These are phyloP conservation scores for Triangularia verruculosa DNA, from an alignment of 2,329 filamentous ascomycete species.

Conservation along the genomic window DNA sequence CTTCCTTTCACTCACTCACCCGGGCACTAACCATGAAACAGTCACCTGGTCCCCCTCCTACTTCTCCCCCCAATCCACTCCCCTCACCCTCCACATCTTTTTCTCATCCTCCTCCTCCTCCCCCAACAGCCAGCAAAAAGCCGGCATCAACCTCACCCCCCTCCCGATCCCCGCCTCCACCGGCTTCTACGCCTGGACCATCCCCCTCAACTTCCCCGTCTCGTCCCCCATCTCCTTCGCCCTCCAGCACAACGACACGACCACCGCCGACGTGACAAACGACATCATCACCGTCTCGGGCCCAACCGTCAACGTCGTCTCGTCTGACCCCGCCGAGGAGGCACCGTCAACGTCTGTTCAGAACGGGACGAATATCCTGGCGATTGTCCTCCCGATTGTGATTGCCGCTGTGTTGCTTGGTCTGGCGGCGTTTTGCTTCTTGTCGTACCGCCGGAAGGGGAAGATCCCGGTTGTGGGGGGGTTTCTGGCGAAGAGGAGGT, in stretches of 20 bases:
- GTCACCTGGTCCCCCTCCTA: slow-evolving; percentile 35
- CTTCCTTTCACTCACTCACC: not conserved
- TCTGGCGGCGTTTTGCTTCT: slow-evolving; percentile 25
- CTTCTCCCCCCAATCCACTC: slow-evolving; percentile 25
- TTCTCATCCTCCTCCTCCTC: slow-evolving; percentile 15
- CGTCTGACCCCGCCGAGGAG: slow-evolving; percentile 7
- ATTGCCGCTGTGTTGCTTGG: slow-evolving; percentile 25
- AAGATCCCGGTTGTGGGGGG: slow-evolving; percentile 28
- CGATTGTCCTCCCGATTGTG: slow-evolving; percentile 32
- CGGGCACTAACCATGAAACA: slow-evolving; percentile 9
- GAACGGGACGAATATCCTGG: slow-evolving; percentile 18
- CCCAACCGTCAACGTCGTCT: slow-evolving; percentile 28
- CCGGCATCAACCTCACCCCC: slow-evolving; percentile 20
- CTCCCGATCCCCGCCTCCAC: slow-evolving; percentile 23
- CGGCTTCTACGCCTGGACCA: slow-evolving; percentile 33
- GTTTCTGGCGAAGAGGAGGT: slow-evolving; percentile 28
- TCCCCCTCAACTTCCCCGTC: slow-evolving; percentile 27
- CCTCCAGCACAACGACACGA: slow-evolving; percentile 20
- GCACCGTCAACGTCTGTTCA: not conserved
- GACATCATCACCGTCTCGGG: slow-evolving; percentile 20
- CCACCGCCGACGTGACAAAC: slow-evolving; percentile 16
- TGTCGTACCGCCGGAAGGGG: slow-evolving; percentile 29
- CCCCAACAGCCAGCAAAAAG: not conserved
- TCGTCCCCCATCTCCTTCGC: slow-evolving; percentile 25
- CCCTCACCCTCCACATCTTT: slow-evolving; percentile 24